Conservation (phyloP, 2,329 filamentous ascomycete genomes). For the Verticillium dahliae region DNA sequence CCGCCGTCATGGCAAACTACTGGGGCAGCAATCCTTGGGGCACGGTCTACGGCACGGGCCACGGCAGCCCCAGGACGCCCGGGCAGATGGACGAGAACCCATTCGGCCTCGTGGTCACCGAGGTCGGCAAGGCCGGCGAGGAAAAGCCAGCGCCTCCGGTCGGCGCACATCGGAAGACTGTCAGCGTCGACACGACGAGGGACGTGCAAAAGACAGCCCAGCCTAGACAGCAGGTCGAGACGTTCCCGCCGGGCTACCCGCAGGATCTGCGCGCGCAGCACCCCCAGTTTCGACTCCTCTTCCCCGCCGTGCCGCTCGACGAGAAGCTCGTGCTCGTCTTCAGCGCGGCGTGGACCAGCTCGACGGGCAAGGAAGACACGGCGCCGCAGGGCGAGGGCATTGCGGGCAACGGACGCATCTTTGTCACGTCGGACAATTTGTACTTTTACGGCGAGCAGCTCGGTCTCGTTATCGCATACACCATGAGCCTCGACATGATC, state of each 20-base stretch:
- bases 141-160: constrained; percentile 9
- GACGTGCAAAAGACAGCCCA: constrained; percentile 15
- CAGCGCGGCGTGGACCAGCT: constrained; percentile 73
- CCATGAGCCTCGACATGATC: constrained; percentile 68
- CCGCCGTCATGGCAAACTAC: constrained; percentile 83
- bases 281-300: constrained; percentile 86
- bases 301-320: constrained; percentile 68
- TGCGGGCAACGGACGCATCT: constrained; percentile 65
- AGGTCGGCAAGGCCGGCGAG: constrained; percentile 22
- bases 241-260: constrained; percentile 72
- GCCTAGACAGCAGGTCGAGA: constrained; percentile 35
- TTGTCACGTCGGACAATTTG: constrained; percentile 78
- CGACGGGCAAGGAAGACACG: constrained; percentile 33
- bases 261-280: constrained; percentile 78
- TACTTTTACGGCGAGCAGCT: constrained; percentile 97
- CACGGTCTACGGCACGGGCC: constrained; percentile 21
- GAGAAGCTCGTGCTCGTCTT: constrained; percentile 90
- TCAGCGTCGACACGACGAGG: constrained; percentile 32
- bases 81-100: constrained; percentile 26
- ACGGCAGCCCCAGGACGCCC: constrained; percentile 10
- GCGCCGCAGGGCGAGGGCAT: constrained; percentile 42
- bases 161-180: constrained; percentile 32
- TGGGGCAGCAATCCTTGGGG: constrained; percentile 86
- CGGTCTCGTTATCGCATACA: constrained; percentile 79
- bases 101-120: constrained; percentile 31